These are phyloP conservation scores for Leptographium radiaticola DNA, from an alignment of 2,329 filamentous ascomycete species.

Conservation along the genomic window DNA sequence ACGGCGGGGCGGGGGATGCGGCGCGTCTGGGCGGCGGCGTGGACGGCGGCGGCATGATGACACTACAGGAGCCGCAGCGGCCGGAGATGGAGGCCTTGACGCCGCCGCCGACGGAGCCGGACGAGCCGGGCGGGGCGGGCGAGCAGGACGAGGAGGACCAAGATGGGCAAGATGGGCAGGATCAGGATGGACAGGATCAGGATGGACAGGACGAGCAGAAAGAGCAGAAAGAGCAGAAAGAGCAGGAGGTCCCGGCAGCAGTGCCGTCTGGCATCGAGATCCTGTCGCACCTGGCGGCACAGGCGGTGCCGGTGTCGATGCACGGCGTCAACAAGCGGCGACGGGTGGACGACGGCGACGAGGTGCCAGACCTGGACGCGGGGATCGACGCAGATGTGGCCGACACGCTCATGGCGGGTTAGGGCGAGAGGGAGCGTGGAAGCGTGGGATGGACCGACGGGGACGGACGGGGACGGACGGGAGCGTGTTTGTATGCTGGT, in stretches of 20 bases:
- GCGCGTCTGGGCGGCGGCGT: too few relatives aligned
- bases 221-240: not conserved
- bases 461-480: not conserved
- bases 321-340: slow-evolving; percentile 45
- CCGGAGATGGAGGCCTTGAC: slow-evolving; percentile 59
- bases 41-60: slow-evolving; percentile 29
- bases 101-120: slow-evolving; percentile 6
- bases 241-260: not conserved
- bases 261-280: slow-evolving; percentile 23
- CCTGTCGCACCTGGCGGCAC: slow-evolving; percentile 25
- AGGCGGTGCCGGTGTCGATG: slow-evolving; percentile 32
- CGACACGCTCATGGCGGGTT: slow-evolving; percentile 37
- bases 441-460: not conserved
- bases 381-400: slow-evolving; percentile 44
- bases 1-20: slow-evolving; percentile 39
- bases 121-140: not conserved
- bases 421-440: too few relatives aligned
- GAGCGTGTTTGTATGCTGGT: not conserved
- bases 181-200: not conserved
- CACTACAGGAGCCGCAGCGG: slow-evolving; percentile 47
- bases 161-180: not conserved
- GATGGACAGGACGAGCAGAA: too few relatives aligned
- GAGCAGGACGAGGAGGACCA: too few relatives aligned
- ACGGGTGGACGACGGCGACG: slow-evolving; percentile 35
- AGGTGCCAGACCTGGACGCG: slow-evolving; percentile 42